Evolutionary conservation across 305 asterid species (phyloP), one percentile per base, ranked within the genome.

Genomic region (Lippia alba): DNA sequence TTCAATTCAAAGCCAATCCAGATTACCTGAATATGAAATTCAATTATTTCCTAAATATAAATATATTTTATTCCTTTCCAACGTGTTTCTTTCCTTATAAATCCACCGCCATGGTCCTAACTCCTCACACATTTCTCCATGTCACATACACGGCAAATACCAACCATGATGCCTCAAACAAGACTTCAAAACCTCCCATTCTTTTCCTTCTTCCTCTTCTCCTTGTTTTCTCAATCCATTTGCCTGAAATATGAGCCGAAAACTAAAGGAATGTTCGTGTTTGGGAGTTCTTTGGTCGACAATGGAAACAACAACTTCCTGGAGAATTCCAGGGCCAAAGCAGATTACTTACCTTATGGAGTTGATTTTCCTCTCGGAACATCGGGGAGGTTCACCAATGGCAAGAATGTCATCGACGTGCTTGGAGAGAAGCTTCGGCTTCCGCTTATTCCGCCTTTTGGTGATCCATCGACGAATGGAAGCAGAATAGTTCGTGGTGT

Each of bases 271-370:
- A 83, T 90, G 87, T 88, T 90, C 79, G 91, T 88, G 7, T 90
- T 90, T 78, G 97, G 97, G 16, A 91, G 97, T 15, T 91, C 97
- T 24, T 15, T 91, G 11, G 96, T 89, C 36, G 96, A 91, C 70
- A 86, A 84, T 80, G 97, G 97, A 24, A 91, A 91, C 80, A 91
- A 91, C 73, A 91, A 91, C 60, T 81, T 78, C 78, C 80, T 89
- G 12, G 5, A 66, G 32, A 79, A 80, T 10, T 74, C 91, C 20
- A 14, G 83, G 16, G 91, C 91, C 64, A 91, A 77, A 33, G 97
- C 80, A 1, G 80, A 89, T 66, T 91, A 72, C 76, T 53, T 55
- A 8, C 96, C 97, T 1, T 91, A 91, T 66, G 97, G 97, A 15
- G 20, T 87, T 24, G 97, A 91, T 61, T 89, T 85, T 64, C 85